Percentiles rank a stretch among this genome's conserved stretches.
These are phyloP conservation scores for Peronospora belbahrii DNA, from an alignment of 352 stramenopile genomes.

Conservation along the genomic window DNA sequence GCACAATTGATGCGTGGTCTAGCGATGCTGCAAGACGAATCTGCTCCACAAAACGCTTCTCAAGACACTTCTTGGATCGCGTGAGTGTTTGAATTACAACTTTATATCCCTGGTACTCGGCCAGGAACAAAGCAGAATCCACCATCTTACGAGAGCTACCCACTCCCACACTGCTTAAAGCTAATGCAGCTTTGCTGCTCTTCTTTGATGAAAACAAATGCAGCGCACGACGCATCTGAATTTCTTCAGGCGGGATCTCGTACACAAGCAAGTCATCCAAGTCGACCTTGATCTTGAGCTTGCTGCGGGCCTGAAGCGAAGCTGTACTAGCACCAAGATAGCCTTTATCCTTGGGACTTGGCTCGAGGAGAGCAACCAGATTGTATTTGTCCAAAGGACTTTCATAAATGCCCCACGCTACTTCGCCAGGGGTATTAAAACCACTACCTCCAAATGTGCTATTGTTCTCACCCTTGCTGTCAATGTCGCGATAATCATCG, in stretches of 20 bases:
- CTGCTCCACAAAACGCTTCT: constrained; percentile 59
- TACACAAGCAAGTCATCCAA: constrained; percentile 68
- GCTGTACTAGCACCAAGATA: constrained; percentile 20
- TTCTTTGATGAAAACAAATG: constrained; percentile 20
- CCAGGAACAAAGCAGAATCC: constrained; percentile 35
- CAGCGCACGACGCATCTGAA: constrained; percentile 38
- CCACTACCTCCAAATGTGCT: constrained; percentile 45
- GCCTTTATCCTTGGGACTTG: constrained; percentile 29
- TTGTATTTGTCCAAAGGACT: constrained; percentile 36
- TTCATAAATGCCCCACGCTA: constrained; percentile 20
- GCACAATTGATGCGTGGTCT: constrained; percentile 61
- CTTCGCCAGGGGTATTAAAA: constrained; percentile 12
- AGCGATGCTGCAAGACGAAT: constrained; percentile 51
- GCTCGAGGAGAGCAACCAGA: constrained; percentile 53
- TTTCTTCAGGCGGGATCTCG: constrained; percentile 65
- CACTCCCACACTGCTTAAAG: constrained; percentile 24
- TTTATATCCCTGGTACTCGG: constrained; percentile 65
- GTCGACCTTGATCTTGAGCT: constrained; percentile 40
- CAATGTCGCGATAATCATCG: constrained; percentile 23
- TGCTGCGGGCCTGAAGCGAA: constrained; percentile 29
- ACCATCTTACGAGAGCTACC: constrained; percentile 17
- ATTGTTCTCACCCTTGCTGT: constrained; percentile 38
- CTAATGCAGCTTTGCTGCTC: constrained; percentile 23
- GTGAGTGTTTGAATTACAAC: constrained; percentile 57
- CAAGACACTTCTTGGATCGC: constrained; percentile 40